A percentile compares a stretch with the other conserved stretches of the same genome.
Conservation (phyloP, 116 monocot species). For the Papilionanthe hybrid region DNA sequence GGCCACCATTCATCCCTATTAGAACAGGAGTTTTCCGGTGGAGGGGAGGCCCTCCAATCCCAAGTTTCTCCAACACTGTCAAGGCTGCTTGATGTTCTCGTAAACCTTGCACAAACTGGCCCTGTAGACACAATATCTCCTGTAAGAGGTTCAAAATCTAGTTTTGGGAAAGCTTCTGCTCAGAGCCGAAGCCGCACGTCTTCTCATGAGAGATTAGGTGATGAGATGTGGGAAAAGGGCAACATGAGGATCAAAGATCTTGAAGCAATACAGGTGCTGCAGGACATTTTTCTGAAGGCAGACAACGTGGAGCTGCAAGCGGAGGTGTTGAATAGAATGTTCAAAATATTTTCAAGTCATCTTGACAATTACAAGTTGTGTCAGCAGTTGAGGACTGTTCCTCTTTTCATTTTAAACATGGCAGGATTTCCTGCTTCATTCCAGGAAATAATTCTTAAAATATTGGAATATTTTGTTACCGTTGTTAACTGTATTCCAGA, state of each 20-base stretch:
- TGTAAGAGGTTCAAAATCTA: slow-evolving; percentile 41
- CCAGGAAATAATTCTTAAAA: slow-evolving; percentile 95
- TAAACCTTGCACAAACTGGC: slow-evolving; percentile 89
- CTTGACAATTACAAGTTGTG: slow-evolving; percentile 95
- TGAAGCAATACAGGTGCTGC: slow-evolving; percentile 98
- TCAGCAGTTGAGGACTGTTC: slow-evolving; percentile 82
- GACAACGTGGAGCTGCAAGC: slow-evolving; percentile 80
- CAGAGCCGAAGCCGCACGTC: slow-evolving; percentile 63
- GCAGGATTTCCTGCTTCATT: slow-evolving; percentile 78
- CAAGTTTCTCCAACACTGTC: slow-evolving; percentile 76
- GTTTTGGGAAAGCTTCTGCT: slow-evolving; percentile 33
- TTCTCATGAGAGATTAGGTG: slow-evolving; percentile 56
- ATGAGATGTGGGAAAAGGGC: slow-evolving; percentile 66
- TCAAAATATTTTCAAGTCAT: slow-evolving; percentile 97
- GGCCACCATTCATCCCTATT: slow-evolving; percentile 8
- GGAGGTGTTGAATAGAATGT: slow-evolving; percentile 97
- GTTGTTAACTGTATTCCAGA: slow-evolving; percentile 98
- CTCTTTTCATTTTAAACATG: slow-evolving; percentile 95
- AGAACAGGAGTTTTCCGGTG: slow-evolving; percentile 12
- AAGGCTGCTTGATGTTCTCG: slow-evolving; percentile 93
- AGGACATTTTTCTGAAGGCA: slow-evolving; percentile 96
- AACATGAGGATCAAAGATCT: slow-evolving; percentile 85
- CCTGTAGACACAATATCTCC: slow-evolving; percentile 43
- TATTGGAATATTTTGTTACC: slow-evolving; percentile 97
- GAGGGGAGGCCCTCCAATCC: slow-evolving; percentile 34